Base-by-base conservation (phyloP, 768 basidiomycete genomes). In the Panellus pusillus region DNA sequence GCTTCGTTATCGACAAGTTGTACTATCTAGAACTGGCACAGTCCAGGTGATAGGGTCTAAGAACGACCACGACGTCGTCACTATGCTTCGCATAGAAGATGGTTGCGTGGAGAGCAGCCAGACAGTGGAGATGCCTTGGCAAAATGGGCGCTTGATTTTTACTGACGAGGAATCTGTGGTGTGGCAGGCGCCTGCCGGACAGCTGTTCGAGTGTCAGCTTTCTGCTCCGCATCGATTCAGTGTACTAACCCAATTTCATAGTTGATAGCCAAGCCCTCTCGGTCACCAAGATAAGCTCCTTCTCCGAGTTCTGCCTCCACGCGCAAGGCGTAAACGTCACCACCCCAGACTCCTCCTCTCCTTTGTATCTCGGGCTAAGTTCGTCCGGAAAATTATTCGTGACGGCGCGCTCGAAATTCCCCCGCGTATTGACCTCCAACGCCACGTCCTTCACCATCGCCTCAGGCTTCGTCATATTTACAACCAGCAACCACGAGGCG, bases 401-500 rank as follows among this genome's bases (percentile, higher is more conserved):
- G 19, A 70, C 79, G 5, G 59, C 68, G 9, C 67, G 63, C 20
- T 65, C 65, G 44, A 61, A 60, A 7, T 47, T 71, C 0, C 55
- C 48, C 37, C 44, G 64, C 12, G 64, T 71, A 1, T 64, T 90
- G 4, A 76, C 82, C 1, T 66, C 71, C 3, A 86, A 80, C 51
- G 80, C 69, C 17, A 91, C 84, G 13, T 96, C 94, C 0, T 91
- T 92, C 69, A 79, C 81, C 15, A 54, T 87, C 13, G 78, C 87
- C 0, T 83, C 89, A 1, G 81, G 83, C 17, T 94, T 91, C 66
- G 72, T 96, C 29, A 86, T 95, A 50, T 96, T 84, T 70, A 93
- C 91, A 0, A 91, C 93, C 0, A 84, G 82, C 7, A 72, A 88
- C 0, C 96, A 98, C 63, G 86, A 91, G 27, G 86, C 82, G 2